Evolutionary conservation across 345 rosid genomes (phyloP).

Genomic region (Salix dunnii): DNA sequence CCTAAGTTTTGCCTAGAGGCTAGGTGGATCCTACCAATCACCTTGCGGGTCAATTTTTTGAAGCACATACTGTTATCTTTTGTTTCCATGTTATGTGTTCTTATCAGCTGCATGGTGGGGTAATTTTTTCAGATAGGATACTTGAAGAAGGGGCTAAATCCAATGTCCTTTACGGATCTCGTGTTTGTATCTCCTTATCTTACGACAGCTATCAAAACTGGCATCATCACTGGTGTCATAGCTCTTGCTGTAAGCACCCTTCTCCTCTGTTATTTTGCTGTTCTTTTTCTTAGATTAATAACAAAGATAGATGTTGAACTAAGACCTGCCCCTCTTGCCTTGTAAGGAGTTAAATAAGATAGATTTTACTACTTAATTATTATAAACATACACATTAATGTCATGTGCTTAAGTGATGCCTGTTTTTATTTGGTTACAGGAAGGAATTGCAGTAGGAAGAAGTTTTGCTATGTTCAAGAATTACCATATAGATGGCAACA

Average conservation of each 20-base stretch:
- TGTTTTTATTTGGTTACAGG: slow-evolving; percentile 40
- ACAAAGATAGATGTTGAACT: neutral
- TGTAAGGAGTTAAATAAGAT: neutral
- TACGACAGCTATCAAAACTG: slow-evolving; percentile 60
- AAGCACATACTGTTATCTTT: too few relatives aligned
- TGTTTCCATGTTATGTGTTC: neutral
- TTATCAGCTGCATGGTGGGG: neutral
- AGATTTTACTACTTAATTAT: neutral
- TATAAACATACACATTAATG: neutral
- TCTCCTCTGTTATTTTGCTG: neutral
- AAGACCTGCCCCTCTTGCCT: neutral
- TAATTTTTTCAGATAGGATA: slow-evolving; percentile 59
- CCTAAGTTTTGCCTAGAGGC: too few relatives aligned
- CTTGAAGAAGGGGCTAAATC: slow-evolving; percentile 83
- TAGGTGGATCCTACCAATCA: neutral
- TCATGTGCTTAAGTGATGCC: neutral
- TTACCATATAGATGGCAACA: slow-evolving; percentile 92
- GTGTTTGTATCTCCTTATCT: slow-evolving; percentile 65
- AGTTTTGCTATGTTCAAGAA: slow-evolving; percentile 87
- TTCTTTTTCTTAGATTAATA: neutral
- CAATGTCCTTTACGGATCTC: slow-evolving; percentile 59
- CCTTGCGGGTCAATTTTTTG: neutral
- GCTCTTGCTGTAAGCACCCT: slow-evolving; percentile 70
- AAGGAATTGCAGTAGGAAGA: slow-evolving; percentile 94
- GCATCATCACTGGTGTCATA: slow-evolving; percentile 79